A percentile compares a stretch with the other conserved stretches of the same genome.
Conservation (phyloP, 2,329 filamentous ascomycete genomes). For the Trichoderma atrobrunneum region DNA sequence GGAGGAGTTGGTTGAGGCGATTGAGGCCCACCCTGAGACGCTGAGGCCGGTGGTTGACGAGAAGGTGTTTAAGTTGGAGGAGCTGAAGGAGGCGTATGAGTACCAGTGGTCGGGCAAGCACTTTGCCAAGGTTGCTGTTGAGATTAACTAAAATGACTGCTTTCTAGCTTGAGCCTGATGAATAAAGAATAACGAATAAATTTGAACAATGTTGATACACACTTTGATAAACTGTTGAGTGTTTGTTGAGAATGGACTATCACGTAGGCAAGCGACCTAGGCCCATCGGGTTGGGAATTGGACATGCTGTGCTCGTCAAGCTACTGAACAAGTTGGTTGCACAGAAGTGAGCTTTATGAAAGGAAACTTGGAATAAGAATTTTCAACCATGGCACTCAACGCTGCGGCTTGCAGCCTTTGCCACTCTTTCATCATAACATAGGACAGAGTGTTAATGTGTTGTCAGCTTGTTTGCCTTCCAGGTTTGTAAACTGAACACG, state of each 20-base stretch:
- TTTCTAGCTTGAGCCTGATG: neutral
- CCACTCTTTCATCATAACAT: neutral
- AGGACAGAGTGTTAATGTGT: neutral
- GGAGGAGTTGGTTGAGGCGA: slow-evolving; percentile 50
- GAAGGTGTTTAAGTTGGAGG: slow-evolving; percentile 44
- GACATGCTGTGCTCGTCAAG: neutral
- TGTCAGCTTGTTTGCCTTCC: neutral
- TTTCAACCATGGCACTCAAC: neutral
- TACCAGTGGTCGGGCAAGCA: slow-evolving; percentile 39
- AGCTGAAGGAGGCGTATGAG: slow-evolving; percentile 44
- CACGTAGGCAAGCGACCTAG: neutral
- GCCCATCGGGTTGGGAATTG: neutral
- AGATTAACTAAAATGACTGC: slow-evolving; percentile 25
- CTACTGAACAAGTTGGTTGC: neutral
- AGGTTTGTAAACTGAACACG: neutral
- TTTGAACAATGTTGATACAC: too few relatives aligned
- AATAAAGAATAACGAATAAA: neutral
- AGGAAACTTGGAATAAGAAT: neutral
- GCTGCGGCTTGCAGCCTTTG: neutral
- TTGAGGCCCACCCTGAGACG: slow-evolving; percentile 46
- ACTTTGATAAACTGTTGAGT: neutral
- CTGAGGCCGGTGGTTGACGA: slow-evolving; percentile 42
- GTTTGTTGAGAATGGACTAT: neutral
- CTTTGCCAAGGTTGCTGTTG: slow-evolving; percentile 39
- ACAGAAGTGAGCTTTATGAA: neutral